These are phyloP conservation scores for Hippophae tibetana DNA, from an alignment of 306 rosid genomes.

Conservation along the genomic window DNA sequence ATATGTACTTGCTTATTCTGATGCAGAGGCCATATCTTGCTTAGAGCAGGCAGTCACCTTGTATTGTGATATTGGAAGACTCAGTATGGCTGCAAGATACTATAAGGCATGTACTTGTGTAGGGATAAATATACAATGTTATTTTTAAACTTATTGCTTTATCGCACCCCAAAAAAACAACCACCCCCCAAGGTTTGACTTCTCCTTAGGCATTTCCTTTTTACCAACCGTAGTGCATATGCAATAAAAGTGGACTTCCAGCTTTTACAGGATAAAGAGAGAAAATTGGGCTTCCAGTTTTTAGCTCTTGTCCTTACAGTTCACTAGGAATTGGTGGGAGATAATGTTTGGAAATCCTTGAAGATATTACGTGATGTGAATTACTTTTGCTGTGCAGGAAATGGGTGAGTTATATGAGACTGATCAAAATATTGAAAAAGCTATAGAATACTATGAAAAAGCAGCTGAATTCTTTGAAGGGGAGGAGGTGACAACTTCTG, in stretches of 20 bases:
- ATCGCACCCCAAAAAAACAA: too few relatives aligned
- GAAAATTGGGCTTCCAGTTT: too few relatives aligned
- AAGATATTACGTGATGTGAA: conserved; percentile 17
- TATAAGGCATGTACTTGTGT: conserved; percentile 44
- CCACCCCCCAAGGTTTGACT: background rate
- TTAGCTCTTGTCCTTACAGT: too few relatives aligned
- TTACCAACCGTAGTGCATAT: background rate
- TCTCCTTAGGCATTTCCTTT: background rate
- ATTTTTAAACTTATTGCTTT: background rate
- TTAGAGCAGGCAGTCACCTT: conserved; percentile 64
- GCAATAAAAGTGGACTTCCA: background rate
- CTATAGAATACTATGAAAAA: conserved; percentile 67
- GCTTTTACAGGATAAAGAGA: too few relatives aligned
- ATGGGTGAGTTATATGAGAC: conserved; percentile 84
- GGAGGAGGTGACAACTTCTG: conserved; percentile 81
- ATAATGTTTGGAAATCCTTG: conserved; percentile 2
- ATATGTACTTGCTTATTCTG: background rate
- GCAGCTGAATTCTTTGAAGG: conserved; percentile 84
- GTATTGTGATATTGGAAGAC: conserved; percentile 94
- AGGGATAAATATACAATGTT: background rate
- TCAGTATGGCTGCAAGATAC: conserved; percentile 92
- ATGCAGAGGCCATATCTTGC: conserved; percentile 74
- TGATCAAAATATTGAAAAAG: conserved; percentile 75
- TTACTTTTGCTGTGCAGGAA: conserved; percentile 43
- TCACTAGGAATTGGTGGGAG: background rate